These are phyloP conservation scores for Beauveria pseudobassiana DNA, from an alignment of 2,329 filamentous ascomycete species.

Conservation along the genomic window DNA sequence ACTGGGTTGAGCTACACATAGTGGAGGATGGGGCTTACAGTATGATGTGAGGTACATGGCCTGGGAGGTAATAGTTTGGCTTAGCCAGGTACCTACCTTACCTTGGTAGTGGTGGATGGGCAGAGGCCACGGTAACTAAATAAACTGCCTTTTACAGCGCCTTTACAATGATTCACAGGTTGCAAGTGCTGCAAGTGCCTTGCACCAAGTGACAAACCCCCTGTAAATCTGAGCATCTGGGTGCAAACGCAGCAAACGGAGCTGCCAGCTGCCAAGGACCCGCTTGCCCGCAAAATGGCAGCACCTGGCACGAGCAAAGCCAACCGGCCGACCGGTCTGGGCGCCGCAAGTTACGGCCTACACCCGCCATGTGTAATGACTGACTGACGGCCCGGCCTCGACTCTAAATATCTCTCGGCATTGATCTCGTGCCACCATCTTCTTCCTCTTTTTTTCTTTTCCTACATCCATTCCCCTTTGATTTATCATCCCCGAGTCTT, in stretches of 20 bases:
- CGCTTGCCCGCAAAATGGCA: conserved; percentile 3
- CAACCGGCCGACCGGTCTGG: conserved; percentile 7
- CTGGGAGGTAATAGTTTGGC: conserved; percentile 3
- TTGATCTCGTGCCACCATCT: conserved; percentile 6
- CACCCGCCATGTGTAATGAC: conserved; percentile 1
- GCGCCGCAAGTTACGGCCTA: not conserved
- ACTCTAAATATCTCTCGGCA: conserved; percentile 17
- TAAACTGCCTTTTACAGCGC: too few species aligned
- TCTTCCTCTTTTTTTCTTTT: conserved; percentile 10
- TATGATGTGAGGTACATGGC: conserved; percentile 9
- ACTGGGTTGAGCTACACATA: conserved; percentile 10
- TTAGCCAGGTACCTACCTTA: not conserved
- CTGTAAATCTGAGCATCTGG: not conserved
- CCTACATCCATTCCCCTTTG: conserved; percentile 10
- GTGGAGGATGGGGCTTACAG: conserved; percentile 9
- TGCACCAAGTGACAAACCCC: not conserved
- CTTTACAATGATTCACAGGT: too few species aligned
- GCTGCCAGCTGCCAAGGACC: not conserved
- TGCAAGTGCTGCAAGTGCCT: not conserved
- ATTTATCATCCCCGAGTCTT: conserved; percentile 8
- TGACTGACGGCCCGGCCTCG: conserved; percentile 13
- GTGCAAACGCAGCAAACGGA: conserved; percentile 1
- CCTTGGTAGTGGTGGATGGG: not conserved
- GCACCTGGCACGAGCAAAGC: conserved; percentile 8
- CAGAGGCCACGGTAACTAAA: not conserved